Base-by-base conservation (phyloP, 2,329 filamentous ascomycete species). In the Coniochaeta pulveracea region DNA sequence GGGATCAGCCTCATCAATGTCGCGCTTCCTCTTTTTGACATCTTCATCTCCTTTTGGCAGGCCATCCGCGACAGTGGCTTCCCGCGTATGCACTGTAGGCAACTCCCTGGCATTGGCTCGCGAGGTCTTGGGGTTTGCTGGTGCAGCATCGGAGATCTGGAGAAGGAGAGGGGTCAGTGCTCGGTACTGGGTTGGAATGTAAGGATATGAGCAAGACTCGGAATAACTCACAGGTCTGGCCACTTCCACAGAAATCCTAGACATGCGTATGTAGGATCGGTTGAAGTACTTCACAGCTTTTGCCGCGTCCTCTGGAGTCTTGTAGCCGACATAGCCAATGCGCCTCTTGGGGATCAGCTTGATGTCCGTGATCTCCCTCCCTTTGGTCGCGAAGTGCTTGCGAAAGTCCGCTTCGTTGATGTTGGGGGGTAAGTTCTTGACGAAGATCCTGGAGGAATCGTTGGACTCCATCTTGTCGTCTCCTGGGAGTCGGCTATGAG, bases 261-360 rank as follows among this genome's bases (percentile, higher is more conserved):
- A 94, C 83, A 95, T 91, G 47, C 86, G 85, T 48, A 98, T 85
- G 59, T 86, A 98, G 42, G 88, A 80, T 54, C 76, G 85, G 66
- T 98, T 88, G 68, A 95, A 95, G 64, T 94, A 93, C 57, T 84
- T 88, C 54, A 93, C 82, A 27, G 91, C 89, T 50, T 78, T 74
- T 37, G 73, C 66, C 36, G 91, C 91, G 52, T 85, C 80, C 40
- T 89, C 76, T 10, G 81, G 64, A 33, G 74, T 83, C 60, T 84
- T 88, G 67, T 89, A 96, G 41, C 91, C 91, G 39, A 98, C 76
- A 68, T 94, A 98, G 47, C 88, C 91, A 57, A 98, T 95, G 46
- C 88, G 76, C 48, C 91, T 76, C 50, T 86, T 78, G 5, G 85
- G 75, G 51, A 96, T 84, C 52, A 95, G 73, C 69, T 93, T 93